Evolutionary conservation across 208 protist genomes (phyloP).

Genomic region (Acanthamoeba castellanii): DNA sequence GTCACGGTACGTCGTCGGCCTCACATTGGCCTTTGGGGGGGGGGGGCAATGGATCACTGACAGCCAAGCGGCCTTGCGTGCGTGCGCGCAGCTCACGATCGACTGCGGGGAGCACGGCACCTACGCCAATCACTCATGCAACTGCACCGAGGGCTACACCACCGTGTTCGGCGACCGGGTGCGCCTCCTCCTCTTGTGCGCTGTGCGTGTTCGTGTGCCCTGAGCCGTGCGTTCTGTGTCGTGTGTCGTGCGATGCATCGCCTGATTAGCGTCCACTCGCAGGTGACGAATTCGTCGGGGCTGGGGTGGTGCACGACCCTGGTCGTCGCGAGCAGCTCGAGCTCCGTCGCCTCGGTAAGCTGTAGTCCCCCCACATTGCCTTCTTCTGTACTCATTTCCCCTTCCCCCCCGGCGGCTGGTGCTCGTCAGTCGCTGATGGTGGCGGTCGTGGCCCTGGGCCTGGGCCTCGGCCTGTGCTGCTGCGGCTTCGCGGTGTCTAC

Average conservation of each 20-base stretch:
- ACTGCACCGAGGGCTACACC: constrained; percentile 4
- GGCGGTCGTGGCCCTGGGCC: background rate
- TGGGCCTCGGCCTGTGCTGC: background rate
- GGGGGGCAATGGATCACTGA: background rate
- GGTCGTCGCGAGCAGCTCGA: background rate
- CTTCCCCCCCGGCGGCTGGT: background rate
- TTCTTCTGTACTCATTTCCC: background rate
- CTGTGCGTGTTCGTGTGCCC: too few relatives aligned
- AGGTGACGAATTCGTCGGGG: background rate
- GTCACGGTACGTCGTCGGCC: background rate
- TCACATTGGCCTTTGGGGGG: background rate
- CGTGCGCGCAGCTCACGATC: background rate
- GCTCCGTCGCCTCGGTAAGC: background rate
- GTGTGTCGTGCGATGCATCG: too few relatives aligned
- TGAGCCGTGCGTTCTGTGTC: too few relatives aligned
- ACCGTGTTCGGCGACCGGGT: constrained; percentile 12
- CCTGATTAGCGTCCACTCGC: too few relatives aligned
- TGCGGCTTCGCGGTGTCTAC: background rate
- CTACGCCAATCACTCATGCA: constrained; percentile 44
- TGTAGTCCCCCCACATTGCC: background rate
- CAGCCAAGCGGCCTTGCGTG: background rate
- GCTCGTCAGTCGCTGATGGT: background rate
- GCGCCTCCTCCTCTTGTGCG: background rate
- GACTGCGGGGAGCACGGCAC: constrained; percentile 50
- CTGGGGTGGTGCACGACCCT: constrained; percentile 2